Evolutionary conservation across 2,329 filamentous ascomycete genomes (phyloP).

Genomic region (Alternaria sp.): DNA sequence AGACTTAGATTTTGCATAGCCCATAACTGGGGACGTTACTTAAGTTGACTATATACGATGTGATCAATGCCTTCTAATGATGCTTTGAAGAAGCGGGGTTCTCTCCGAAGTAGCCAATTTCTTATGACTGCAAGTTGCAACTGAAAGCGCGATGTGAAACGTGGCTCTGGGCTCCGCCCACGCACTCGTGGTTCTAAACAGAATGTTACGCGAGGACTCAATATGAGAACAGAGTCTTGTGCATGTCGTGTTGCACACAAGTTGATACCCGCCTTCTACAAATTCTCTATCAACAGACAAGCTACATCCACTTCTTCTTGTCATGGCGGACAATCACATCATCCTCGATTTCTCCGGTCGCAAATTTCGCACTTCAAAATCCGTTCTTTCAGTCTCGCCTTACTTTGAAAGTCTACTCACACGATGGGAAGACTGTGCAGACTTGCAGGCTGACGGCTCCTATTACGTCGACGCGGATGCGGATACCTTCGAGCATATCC

Average conservation of each 20-base stretch:
- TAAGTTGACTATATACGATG: not conserved
- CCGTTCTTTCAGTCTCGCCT: constrained; percentile 5
- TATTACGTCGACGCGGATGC: constrained; percentile 51
- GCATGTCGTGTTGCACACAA: not conserved
- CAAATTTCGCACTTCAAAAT: not conserved
- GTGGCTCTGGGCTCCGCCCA: not conserved
- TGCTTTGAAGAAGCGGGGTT: not conserved
- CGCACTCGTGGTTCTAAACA: not conserved
- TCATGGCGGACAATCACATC: not conserved
- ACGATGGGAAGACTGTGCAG: constrained; percentile 5
- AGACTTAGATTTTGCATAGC: not conserved
- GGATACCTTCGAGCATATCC: constrained; percentile 34
- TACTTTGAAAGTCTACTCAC: not conserved
- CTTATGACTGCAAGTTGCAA: not conserved
- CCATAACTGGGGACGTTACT: no score
- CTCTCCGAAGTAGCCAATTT: not conserved
- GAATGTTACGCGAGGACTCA: not conserved
- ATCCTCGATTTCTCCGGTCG: not conserved
- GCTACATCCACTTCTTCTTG: not conserved
- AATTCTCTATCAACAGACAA: not conserved
- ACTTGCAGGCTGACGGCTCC: constrained; percentile 29
- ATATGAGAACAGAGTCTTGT: not conserved
- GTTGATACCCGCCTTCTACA: not conserved
- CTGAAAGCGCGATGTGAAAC: not conserved
- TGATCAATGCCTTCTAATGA: not conserved